A percentile compares a stretch with the other conserved stretches of the same genome.
Conservation (phyloP, 2,329 filamentous ascomycete genomes). For the Fusarium sp. region DNA sequence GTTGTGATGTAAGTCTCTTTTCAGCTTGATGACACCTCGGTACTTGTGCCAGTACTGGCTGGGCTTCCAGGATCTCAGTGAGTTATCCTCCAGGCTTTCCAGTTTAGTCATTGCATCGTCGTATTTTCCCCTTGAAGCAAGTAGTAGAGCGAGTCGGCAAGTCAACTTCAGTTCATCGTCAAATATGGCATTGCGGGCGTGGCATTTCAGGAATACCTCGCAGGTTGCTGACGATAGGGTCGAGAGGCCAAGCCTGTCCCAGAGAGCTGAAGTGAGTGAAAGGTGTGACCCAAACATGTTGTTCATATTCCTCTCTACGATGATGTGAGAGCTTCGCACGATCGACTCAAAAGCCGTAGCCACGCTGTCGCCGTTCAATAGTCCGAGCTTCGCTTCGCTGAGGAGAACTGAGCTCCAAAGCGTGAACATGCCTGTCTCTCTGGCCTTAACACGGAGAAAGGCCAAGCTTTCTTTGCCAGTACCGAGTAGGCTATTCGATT, state of each 20-base stretch:
- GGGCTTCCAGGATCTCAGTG: conserved; percentile 76
- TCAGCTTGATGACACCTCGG: conserved; percentile 70
- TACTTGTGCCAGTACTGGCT: conserved; percentile 77
- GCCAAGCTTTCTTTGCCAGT: conserved; percentile 82
- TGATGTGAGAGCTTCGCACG: conserved; percentile 82
- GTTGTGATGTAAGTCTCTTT: conserved; percentile 65
- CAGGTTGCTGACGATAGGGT: conserved; percentile 66
- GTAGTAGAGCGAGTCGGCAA: conserved; percentile 69
- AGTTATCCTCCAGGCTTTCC: conserved; percentile 61
- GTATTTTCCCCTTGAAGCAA: conserved; percentile 74
- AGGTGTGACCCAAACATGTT: conserved; percentile 78
- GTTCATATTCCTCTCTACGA: conserved; percentile 77
- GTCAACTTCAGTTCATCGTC: conserved; percentile 82
- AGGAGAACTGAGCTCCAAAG: conserved; percentile 84
- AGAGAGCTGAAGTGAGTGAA: conserved; percentile 75
- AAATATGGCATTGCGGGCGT: conserved; percentile 64
- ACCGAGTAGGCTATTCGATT: conserved; percentile 76
- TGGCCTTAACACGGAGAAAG: conserved; percentile 86
- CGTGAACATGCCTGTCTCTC: conserved; percentile 85
- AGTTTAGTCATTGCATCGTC: conserved; percentile 64
- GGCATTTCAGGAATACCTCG: conserved; percentile 79
- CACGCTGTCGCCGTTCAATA: conserved; percentile 74
- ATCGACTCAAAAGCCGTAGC: conserved; percentile 76
- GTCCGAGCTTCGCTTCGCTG: conserved; percentile 82
- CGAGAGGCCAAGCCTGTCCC: conserved; percentile 74